These are phyloP conservation scores for Escovopsis weberi DNA, from an alignment of 2,329 filamentous ascomycete species.

Conservation along the genomic window DNA sequence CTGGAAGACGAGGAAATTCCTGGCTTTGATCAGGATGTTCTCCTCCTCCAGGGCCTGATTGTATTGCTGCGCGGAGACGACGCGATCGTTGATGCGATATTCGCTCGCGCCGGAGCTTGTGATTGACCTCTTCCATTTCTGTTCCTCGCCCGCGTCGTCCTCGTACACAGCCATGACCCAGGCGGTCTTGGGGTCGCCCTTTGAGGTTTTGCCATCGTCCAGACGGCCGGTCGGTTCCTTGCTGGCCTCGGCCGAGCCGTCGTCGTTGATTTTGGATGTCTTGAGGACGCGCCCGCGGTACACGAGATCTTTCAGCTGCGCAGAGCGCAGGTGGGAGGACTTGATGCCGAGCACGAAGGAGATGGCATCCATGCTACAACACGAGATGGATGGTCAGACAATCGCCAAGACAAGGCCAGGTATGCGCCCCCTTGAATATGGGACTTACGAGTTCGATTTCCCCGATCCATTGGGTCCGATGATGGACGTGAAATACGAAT, in stretches of 20 bases:
- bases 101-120: conserved; percentile 80
- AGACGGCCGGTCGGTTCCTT: conserved; percentile 48
- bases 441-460: conserved; percentile 85
- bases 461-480: conserved; percentile 99
- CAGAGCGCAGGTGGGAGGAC: conserved; percentile 90
- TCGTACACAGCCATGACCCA: conserved; percentile 99
- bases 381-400: conserved; percentile 4
- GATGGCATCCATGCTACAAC: conserved; percentile 84
- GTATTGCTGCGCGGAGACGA: conserved; percentile 82
- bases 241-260: conserved; percentile 58
- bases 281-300: conserved; percentile 91
- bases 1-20: conserved; percentile 97
- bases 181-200: conserved; percentile 76
- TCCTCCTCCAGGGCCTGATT: conserved; percentile 84
- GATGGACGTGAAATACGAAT: conserved; percentile 98
- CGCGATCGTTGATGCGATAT: conserved; percentile 89
- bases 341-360: conserved; percentile 98
- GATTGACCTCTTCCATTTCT: conserved; percentile 91
- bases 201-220: conserved; percentile 50
- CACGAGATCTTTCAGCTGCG: conserved; percentile 84
- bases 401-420: neutral
- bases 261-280: conserved; percentile 82
- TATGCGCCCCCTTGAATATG: neutral
- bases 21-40: conserved; percentile 94
- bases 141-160: conserved; percentile 88